phyloP scores from a whole-genome alignment of 1,284 basidiomycete genomes.

The Cutaneotrichosporon cyanovorans region DNA sequence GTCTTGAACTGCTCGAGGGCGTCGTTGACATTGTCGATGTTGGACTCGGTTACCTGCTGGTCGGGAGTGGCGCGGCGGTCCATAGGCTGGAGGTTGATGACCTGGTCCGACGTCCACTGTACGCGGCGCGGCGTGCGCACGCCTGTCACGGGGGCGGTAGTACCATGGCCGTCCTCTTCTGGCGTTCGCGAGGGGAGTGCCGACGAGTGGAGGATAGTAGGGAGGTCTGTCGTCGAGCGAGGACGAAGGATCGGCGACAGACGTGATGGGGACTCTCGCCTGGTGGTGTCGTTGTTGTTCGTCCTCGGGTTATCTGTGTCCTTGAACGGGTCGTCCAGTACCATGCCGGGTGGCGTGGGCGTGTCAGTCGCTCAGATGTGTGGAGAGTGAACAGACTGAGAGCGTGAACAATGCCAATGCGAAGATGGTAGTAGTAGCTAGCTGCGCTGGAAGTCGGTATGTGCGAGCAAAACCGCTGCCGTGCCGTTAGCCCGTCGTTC shows the following conservation, averaged over 20 bases:
- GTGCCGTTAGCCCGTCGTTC: too few relatives aligned
- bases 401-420: too few relatives aligned
- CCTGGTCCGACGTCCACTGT: constrained; percentile 41
- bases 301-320: not conserved
- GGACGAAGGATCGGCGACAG: not conserved
- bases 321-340: constrained; percentile 2
- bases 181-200: not conserved
- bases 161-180: not conserved
- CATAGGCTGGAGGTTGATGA: constrained; percentile 36
- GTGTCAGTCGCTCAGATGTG: constrained; percentile 27
- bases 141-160: constrained; percentile 10
- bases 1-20: constrained; percentile 33
- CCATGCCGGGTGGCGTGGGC: constrained; percentile 2
- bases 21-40: constrained; percentile 32
- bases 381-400: too few relatives aligned
- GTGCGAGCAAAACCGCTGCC: too few relatives aligned
- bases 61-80: constrained; percentile 11
- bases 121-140: constrained; percentile 39
- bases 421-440: too few relatives aligned
- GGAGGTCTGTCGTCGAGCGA: constrained; percentile 1
- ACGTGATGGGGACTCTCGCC: not conserved
- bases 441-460: too few relatives aligned
- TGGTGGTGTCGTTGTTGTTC: too few relatives aligned
- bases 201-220: constrained; percentile 4
- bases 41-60: constrained; percentile 23